Conservation (phyloP, 1,139 yeast genomes). For the Candida sp. region DNA sequence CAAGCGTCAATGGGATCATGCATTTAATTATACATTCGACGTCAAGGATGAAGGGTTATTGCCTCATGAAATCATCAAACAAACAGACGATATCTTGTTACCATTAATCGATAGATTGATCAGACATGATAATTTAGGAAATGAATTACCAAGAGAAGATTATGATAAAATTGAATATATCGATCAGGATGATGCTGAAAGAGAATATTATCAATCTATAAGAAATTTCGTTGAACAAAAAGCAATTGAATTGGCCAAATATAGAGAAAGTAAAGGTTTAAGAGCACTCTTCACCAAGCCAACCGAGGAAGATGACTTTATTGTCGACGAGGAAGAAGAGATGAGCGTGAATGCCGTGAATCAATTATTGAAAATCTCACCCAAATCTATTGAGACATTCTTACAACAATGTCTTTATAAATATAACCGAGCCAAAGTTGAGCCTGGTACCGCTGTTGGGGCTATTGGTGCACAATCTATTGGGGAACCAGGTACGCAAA, state of each 20-base stretch:
- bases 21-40: constrained; percentile 67
- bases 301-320: constrained; percentile 34
- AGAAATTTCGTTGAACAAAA: constrained; percentile 58
- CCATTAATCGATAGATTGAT: constrained; percentile 61
- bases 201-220: constrained; percentile 75
- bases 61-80: constrained; percentile 66
- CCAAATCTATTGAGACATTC: constrained; percentile 59
- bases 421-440: constrained; percentile 88
- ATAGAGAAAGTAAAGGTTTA: constrained; percentile 54
- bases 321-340: constrained; percentile 52
- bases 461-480: constrained; percentile 99
- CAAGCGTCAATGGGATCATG: constrained; percentile 92
- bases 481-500: constrained; percentile 99
- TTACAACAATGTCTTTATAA: constrained; percentile 75
- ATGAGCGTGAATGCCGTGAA: constrained; percentile 49
- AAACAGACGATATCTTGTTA: constrained; percentile 51
- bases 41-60: constrained; percentile 53
- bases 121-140: constrained; percentile 74
- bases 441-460: constrained; percentile 99
- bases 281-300: constrained; percentile 31
- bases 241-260: constrained; percentile 52
- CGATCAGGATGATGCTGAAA: constrained; percentile 83
- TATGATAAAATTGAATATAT: constrained; percentile 53
- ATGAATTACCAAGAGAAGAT: constrained; percentile 37
- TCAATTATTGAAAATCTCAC: constrained; percentile 73